Evolutionary conservation across 495 filamentous ascomycete species (phyloP).

Genomic region (Monascus purpureus): DNA sequence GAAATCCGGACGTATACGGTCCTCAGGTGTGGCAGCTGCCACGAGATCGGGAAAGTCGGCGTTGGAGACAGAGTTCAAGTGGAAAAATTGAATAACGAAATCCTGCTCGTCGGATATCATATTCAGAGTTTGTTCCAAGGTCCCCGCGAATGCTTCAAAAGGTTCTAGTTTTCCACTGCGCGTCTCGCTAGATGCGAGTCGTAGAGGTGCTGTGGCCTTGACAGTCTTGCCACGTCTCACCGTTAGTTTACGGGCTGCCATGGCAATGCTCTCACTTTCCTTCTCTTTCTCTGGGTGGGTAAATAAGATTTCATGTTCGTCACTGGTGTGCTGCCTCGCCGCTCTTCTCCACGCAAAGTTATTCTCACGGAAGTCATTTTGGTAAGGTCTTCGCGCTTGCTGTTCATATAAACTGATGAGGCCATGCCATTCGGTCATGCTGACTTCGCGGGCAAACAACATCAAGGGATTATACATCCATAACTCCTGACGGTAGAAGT

Average conservation of each 20-base stretch:
- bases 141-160: conserved; percentile 71
- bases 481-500: conserved; percentile 40
- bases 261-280: conserved; percentile 49
- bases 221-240: conserved; percentile 83
- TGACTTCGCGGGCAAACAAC: conserved; percentile 74
- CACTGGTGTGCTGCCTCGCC: conserved; percentile 60
- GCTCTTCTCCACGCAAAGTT: conserved; percentile 69
- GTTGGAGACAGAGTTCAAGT: conserved; percentile 61
- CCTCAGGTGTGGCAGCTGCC: conserved; percentile 46
- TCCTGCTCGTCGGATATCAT: conserved; percentile 86
- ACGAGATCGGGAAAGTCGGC: conserved; percentile 74
- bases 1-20: conserved; percentile 53
- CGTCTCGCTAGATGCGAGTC: conserved; percentile 41
- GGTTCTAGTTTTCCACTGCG: conserved; percentile 54
- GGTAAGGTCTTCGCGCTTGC: conserved; percentile 60
- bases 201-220: conserved; percentile 50
- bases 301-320: conserved; percentile 81
- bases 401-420: conserved; percentile 68
- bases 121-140: conserved; percentile 62
- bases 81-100: conserved; percentile 88
- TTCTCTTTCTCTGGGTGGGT: conserved; percentile 75
- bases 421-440: conserved; percentile 63
- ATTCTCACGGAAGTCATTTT: conserved; percentile 70
- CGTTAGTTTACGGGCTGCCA: conserved; percentile 77
- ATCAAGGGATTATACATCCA: conserved; percentile 79